These are phyloP conservation scores for Alternaria infectoria DNA, from an alignment of 2,329 filamentous ascomycete species.

Conservation along the genomic window DNA sequence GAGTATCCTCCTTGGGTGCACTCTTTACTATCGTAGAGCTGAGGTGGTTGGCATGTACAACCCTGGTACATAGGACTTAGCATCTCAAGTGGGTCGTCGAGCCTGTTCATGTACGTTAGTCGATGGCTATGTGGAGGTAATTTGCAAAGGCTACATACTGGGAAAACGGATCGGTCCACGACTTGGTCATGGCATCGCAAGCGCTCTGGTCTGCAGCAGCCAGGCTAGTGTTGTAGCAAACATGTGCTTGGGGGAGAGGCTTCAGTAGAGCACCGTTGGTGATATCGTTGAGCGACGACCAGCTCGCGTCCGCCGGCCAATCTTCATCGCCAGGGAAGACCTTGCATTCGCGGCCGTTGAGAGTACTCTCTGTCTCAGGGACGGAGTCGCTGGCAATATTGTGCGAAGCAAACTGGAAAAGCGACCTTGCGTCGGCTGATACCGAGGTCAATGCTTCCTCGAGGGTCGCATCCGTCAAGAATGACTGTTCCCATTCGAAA, in stretches of 20 bases:
- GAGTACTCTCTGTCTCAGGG: background rate
- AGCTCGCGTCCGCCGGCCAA: background rate
- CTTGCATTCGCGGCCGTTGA: background rate
- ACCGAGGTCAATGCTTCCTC: background rate
- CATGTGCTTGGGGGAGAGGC: background rate
- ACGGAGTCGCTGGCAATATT: background rate
- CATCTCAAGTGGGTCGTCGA: constrained; percentile 34
- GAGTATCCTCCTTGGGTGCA: constrained; percentile 37
- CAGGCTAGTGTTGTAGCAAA: background rate
- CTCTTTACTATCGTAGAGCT: constrained; percentile 27
- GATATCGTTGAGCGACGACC: background rate
- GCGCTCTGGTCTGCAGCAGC: background rate
- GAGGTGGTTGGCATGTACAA: constrained; percentile 32
- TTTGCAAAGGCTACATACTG: background rate
- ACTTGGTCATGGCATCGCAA: background rate
- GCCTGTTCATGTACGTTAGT: constrained; percentile 20
- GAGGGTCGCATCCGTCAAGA: background rate
- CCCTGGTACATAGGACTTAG: constrained; percentile 36
- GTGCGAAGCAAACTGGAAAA: background rate
- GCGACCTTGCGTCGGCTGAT: background rate
- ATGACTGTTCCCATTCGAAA: background rate
- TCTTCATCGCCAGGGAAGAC: background rate
- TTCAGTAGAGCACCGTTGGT: background rate
- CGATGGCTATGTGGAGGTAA: background rate
- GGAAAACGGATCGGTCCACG: background rate